Percentiles rank a stretch among this genome's conserved stretches.
These are phyloP conservation scores for Aureobasidium uvarum DNA, from an alignment of 2,329 filamentous ascomycete genomes.

Conservation along the genomic window DNA sequence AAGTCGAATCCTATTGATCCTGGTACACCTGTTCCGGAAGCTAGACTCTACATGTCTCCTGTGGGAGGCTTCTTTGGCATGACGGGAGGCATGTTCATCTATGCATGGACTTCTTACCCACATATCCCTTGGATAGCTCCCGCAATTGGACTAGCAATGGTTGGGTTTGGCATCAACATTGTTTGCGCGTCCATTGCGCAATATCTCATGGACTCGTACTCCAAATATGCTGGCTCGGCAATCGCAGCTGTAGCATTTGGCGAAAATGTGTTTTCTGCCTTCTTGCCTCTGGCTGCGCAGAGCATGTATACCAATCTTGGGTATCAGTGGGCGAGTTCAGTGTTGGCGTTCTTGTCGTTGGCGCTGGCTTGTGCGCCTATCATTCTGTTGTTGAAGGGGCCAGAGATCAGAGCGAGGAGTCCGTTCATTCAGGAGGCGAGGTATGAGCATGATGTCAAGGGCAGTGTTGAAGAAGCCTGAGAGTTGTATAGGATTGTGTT, in stretches of 20 bases:
- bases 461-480: neutral
- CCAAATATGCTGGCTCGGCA: slow-evolving; percentile 50
- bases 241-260: slow-evolving; percentile 51
- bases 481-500: neutral
- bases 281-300: slow-evolving; percentile 49
- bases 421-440: slow-evolving; percentile 36
- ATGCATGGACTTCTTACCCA: slow-evolving; percentile 51
- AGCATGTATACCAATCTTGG: slow-evolving; percentile 51
- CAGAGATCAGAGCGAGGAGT: slow-evolving; percentile 36
- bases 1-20: slow-evolving; percentile 40
- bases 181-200: slow-evolving; percentile 49
- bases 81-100: slow-evolving; percentile 52
- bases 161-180: slow-evolving; percentile 52
- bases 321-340: slow-evolving; percentile 51
- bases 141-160: slow-evolving; percentile 48
- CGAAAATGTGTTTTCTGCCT: slow-evolving; percentile 51
- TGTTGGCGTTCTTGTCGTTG: slow-evolving; percentile 49
- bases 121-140: slow-evolving; percentile 50
- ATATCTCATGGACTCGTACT: slow-evolving; percentile 53
- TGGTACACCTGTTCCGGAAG: slow-evolving; percentile 45
- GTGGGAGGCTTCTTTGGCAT: slow-evolving; percentile 49
- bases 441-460: slow-evolving; percentile 26
- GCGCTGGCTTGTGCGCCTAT: slow-evolving; percentile 48
- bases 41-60: slow-evolving; percentile 47
- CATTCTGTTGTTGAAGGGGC: slow-evolving; percentile 42